Base-by-base conservation (phyloP, 257 asterid species). In the Knoxia roxburghii region DNA sequence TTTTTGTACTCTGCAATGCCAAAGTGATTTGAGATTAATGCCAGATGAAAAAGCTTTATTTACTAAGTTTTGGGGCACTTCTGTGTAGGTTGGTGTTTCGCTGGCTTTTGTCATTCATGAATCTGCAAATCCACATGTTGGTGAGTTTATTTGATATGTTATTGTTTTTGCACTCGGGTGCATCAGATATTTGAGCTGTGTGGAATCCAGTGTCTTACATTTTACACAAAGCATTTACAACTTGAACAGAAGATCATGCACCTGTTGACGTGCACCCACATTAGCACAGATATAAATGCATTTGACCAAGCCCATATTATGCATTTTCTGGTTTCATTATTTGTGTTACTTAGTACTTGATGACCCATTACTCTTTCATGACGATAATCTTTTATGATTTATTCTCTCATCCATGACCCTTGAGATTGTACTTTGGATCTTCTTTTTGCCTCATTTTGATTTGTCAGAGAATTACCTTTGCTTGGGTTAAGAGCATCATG, bases 91-190 rank as follows among this genome's bases (percentile, higher is more conserved):
- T 75, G 99, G 99, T 59, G 95, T 79, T 72, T 93, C 97, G 33
- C 95, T 93, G 81, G 99, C 99, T 81, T 93, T 93, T 87, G 99
- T 93, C 76, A 88, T 93, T 78, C 99, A 93, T 63, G 99, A 93
- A 88, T 93, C 99, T 64, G 99, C 99, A 63, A 93, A 93, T 76
- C 99, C 99, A 57, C 99, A 93, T 76, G 81, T 93, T 45, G 99
- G 99, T 93, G 68, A 79, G 96, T 73, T 71, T 27, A 29, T 24
- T 37, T 37, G 21, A 39, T 35, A 60, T 12, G 13, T 57, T 6
- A 45, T 29, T 24, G 24, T 24, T 21, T 46, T 52, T 69, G 59
- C 23, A 8, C 0, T 46, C 12, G 37, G 39, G n/a, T 46, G 23
- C 32, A 27, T 11, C 17, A 1, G 4, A 15, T 68, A 1, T 13